These are phyloP conservation scores for Paracorniculantispora psalliotae DNA, from an alignment of 2,329 filamentous ascomycete genomes.

Conservation along the genomic window DNA sequence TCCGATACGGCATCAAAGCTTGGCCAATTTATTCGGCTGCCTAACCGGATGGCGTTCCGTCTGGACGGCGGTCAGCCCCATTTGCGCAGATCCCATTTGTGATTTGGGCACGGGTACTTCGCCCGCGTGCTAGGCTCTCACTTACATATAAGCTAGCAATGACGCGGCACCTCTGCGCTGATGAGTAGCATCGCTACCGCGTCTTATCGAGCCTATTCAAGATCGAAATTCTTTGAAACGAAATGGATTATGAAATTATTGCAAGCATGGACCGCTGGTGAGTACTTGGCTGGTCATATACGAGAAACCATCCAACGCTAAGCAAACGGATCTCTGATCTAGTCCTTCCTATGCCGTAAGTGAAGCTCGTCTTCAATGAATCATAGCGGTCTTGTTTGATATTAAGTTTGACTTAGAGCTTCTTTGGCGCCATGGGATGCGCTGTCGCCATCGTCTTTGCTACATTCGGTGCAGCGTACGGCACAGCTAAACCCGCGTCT, in stretches of 20 bases:
- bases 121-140: background rate
- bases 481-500: slow-evolving; percentile 37
- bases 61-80: background rate
- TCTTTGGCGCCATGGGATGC: slow-evolving; percentile 39
- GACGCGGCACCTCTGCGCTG: background rate
- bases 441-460: slow-evolving; percentile 46
- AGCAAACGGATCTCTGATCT: background rate
- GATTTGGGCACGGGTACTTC: background rate
- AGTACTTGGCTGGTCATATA: background rate
- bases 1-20: background rate
- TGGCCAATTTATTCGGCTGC: background rate
- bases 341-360: slow-evolving; percentile 43
- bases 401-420: slow-evolving; percentile 26
- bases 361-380: background rate
- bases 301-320: background rate
- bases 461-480: slow-evolving; percentile 43
- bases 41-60: background rate
- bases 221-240: background rate
- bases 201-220: background rate
- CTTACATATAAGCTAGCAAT: background rate
- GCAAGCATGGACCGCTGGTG: slow-evolving; percentile 35
- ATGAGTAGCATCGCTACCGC: background rate
- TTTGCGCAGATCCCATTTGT: background rate
- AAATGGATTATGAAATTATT: slow-evolving; percentile 28
- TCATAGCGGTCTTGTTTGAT: background rate